Base-by-base conservation (phyloP, 805 yeast genomes). In the Barnettozyma pratensis region DNA sequence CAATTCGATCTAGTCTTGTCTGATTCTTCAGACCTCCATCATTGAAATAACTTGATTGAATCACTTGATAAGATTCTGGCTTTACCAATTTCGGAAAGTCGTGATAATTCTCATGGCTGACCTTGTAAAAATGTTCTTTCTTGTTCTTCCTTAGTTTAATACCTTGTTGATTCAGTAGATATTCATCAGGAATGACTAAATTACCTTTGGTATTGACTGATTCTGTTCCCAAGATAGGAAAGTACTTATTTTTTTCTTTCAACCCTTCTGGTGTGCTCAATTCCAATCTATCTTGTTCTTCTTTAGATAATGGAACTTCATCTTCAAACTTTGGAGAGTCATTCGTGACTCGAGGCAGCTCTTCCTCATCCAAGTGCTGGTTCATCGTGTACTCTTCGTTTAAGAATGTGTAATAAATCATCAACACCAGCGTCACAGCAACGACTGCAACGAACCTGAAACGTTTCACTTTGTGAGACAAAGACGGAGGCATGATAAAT, bases 221-320 rank as follows among this genome's bases (percentile, higher is more conserved):
- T 9, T 60, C 63, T 4, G 53, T 44, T 27, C 62, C 56, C 9
- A 70, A 39, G 5, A 71, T 25, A 3, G 76, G 76, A 48, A 66
- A 71, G 52, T 64, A 72, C 53, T 60, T 66, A 53, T 71, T 71
- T 56, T 72, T 72, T 54, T 45, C 66, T 51, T 52, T 63, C 58
- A 41, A 50, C 46, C 30, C 60, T 39, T 50, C 32, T 11, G 46
- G 48, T 7, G 49, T 40, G 8, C 30, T 26, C 11, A 34, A 19
- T 11, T 46, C 45, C 28, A 45, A 11, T 19, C 46, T 36, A 3
- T 45, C 43, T 37, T n/a, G 14, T 37, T 50, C 35, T 26, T 49
- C 44, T 39, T 40, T 9, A 39, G 42, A 4, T 37, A 40, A 27
- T 9, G 38, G 32, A 12, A 19, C 10, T 5, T 26, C 36, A 14